Conservation (phyloP, 441 rosid species). For the Populus hybrid region DNA sequence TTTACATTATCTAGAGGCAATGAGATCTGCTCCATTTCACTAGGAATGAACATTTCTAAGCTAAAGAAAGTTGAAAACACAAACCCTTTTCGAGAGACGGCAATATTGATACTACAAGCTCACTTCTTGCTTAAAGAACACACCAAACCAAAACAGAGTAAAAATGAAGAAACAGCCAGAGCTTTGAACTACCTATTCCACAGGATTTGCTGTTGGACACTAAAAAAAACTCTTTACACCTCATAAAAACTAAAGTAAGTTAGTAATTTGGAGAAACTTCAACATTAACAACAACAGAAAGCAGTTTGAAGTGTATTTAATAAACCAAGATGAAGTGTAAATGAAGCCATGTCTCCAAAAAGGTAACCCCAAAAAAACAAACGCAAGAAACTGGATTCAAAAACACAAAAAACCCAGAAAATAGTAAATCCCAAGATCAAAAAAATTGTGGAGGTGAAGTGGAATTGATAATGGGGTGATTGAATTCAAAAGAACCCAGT, state of each 20-base stretch:
- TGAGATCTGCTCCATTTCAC: conserved; percentile 31
- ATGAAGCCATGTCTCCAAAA: conserved; percentile 9
- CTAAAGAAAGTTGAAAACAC: conserved; percentile 16
- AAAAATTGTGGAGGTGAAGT: not conserved
- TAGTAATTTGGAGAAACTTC: not conserved
- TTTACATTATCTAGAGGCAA: conserved; percentile 26
- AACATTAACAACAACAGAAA: conserved; percentile 2
- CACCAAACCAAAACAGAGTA: conserved; percentile 7
- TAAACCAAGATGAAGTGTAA: conserved; percentile 8
- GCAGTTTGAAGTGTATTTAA: not conserved
- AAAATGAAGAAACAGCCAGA: conserved; percentile 11
- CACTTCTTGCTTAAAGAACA: conserved; percentile 17
- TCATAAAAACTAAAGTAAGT: not conserved
- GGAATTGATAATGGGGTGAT: not conserved
- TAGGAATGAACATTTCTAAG: conserved; percentile 33
- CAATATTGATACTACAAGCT: conserved; percentile 11
- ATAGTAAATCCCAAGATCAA: not conserved
- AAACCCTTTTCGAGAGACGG: conserved; percentile 19
- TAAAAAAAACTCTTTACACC: not conserved
- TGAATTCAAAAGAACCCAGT: not conserved
- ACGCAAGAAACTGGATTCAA: not conserved
- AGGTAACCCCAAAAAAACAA: not conserved
- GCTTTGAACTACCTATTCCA: not conserved
- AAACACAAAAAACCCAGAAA: not conserved
- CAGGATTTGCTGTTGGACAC: not conserved